phyloP scores from a whole-genome alignment of 176 grass and related monocot genomes.

The Tuctoria greenei region DNA sequence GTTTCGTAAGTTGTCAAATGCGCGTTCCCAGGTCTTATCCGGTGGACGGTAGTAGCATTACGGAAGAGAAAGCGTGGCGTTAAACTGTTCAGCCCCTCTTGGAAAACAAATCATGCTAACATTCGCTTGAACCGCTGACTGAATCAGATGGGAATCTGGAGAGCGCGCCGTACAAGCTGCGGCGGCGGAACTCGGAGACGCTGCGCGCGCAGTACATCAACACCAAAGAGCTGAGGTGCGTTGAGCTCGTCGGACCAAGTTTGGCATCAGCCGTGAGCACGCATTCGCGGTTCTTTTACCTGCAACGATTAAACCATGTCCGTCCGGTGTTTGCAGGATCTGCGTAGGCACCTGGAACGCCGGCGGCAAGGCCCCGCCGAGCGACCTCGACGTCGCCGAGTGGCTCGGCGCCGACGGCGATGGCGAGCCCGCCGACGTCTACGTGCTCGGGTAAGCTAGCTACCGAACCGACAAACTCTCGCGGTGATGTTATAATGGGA shows the following conservation, averaged over 20 bases:
- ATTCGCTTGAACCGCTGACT: background rate
- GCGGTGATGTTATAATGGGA: no score
- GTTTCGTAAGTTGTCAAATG: background rate
- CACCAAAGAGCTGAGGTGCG: constrained; percentile 79
- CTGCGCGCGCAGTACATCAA: constrained; percentile 86
- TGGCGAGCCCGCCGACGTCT: constrained; percentile 77
- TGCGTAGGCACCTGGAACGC: constrained; percentile 80
- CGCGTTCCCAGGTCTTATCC: constrained; percentile 19
- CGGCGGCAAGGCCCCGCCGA: constrained; percentile 59
- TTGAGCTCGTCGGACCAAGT: background rate
- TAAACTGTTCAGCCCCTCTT: constrained; percentile 4
- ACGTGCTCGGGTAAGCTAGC: constrained; percentile 56
- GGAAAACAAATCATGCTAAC: background rate
- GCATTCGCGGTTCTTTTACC: background rate
- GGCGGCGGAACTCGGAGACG: constrained; percentile 82
- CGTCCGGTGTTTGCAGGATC: constrained; percentile 34
- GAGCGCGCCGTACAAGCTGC: constrained; percentile 55
- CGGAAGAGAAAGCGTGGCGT: background rate
- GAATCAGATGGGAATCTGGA: constrained; percentile 46
- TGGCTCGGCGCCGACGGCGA: constrained; percentile 59
- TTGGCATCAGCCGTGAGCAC: background rate
- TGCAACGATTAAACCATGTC: background rate
- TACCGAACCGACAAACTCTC: no score
- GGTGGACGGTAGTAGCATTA: background rate
- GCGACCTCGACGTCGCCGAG: constrained; percentile 51